A percentile compares a stretch with the other conserved stretches of the same genome.
phyloP scores from a whole-genome alignment of 2,329 filamentous ascomycete species.

The Geosmithia morbida region DNA sequence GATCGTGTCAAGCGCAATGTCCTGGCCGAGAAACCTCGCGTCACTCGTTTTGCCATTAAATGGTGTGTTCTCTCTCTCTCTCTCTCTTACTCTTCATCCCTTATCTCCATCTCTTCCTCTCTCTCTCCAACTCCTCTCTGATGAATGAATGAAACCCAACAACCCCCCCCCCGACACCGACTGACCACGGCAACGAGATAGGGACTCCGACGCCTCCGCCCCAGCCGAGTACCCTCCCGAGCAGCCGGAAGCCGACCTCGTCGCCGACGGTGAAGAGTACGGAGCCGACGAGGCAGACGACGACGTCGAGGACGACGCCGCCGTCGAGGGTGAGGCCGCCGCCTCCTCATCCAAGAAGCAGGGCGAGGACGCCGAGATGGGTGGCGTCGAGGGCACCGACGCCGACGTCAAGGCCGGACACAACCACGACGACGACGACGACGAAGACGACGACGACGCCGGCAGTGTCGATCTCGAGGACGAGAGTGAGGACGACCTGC shows the following conservation, averaged over 20 bases:
- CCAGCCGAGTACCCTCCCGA: slow-evolving; percentile 94
- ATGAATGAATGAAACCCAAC: too few species aligned
- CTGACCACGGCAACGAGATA: too few species aligned
- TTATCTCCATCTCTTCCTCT: not conserved
- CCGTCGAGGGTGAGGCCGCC: slow-evolving; percentile 25
- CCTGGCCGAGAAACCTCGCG: slow-evolving; percentile 90
- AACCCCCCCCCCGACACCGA: too few species aligned
- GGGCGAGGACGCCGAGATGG: slow-evolving; percentile 64
- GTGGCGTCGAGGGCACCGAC: slow-evolving; percentile 42
- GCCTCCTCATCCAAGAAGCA: slow-evolving; percentile 26
- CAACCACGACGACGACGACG: slow-evolving; percentile 51
- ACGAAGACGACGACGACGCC: slow-evolving; percentile 63
- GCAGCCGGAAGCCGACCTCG: slow-evolving; percentile 85
- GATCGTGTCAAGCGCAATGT: slow-evolving; percentile 89
- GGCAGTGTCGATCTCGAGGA: slow-evolving; percentile 69
- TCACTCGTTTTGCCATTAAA: slow-evolving; percentile 96
- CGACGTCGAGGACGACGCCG: slow-evolving; percentile 32
- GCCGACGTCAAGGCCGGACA: slow-evolving; percentile 20
- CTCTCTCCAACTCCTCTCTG: not conserved
- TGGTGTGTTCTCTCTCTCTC: slow-evolving; percentile 43
- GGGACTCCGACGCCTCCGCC: slow-evolving; percentile 95
- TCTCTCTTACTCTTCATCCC: not conserved
- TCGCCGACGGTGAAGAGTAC: slow-evolving; percentile 77
- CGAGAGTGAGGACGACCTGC: slow-evolving; percentile 59
- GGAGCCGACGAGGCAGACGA: slow-evolving; percentile 69